These are phyloP conservation scores for Allomyces arbusculus DNA, from an alignment of 192 early-diverging fungal genomes.

Conservation along the genomic window DNA sequence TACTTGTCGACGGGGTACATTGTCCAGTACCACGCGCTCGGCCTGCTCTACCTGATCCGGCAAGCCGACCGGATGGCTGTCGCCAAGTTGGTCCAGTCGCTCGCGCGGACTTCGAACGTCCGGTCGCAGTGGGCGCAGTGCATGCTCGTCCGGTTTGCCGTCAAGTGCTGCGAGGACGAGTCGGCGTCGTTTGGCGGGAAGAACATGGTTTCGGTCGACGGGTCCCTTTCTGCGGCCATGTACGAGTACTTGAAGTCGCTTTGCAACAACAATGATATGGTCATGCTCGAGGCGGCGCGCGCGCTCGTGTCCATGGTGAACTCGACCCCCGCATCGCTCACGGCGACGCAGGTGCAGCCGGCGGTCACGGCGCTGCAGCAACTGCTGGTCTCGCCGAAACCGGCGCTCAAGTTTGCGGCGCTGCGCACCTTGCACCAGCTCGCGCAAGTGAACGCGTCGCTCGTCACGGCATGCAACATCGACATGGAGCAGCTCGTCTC, in stretches of 20 bases:
- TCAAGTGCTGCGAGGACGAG: slow-evolving; percentile 15
- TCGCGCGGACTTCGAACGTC: slow-evolving; percentile 29
- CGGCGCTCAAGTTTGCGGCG: slow-evolving; percentile 84
- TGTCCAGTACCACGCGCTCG: slow-evolving; percentile 94
- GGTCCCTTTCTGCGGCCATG: not conserved
- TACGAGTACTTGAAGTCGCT: not conserved
- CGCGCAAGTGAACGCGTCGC: slow-evolving; percentile 69
- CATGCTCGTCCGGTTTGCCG: slow-evolving; percentile 78
- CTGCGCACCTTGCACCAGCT: slow-evolving; percentile 91
- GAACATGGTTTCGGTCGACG: not conserved
- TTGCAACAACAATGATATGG: slow-evolving; percentile 59
- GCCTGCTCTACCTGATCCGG: slow-evolving; percentile 79
- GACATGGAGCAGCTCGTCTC: slow-evolving; percentile 97
- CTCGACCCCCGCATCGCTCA: not conserved
- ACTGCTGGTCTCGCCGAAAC: slow-evolving; percentile 81
- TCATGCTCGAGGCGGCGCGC: slow-evolving; percentile 87
- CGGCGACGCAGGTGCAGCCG: not conserved
- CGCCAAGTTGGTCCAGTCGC: slow-evolving; percentile 80
- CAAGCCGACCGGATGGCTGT: slow-evolving; percentile 98
- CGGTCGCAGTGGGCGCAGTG: slow-evolving; percentile 53
- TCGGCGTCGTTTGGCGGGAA: not conserved
- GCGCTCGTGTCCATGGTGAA: slow-evolving; percentile 82
- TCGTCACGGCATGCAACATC: slow-evolving; percentile 85
- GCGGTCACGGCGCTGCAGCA: slow-evolving; percentile 51
- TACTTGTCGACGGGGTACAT: slow-evolving; percentile 53